Conservation (phyloP, 2,329 filamentous ascomycete species). For the Canariomyces notabilis region DNA sequence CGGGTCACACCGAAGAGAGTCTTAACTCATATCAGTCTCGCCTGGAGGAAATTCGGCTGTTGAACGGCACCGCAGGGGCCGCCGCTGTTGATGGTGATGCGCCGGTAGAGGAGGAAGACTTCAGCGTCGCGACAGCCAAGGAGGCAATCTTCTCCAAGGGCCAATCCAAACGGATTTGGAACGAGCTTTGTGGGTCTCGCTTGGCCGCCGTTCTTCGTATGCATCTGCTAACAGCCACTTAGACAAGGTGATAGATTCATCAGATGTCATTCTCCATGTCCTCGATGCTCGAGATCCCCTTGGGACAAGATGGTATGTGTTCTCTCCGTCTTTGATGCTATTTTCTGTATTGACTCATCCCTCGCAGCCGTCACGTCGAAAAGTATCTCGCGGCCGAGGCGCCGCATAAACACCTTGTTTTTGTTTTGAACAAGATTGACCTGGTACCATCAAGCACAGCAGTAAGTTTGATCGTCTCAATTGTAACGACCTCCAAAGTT, state of each 20-base stretch:
- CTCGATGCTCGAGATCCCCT: conserved; percentile 84
- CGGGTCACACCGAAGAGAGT: conserved; percentile 71
- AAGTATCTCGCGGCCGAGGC: conserved; percentile 92
- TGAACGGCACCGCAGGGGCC: conserved; percentile 65
- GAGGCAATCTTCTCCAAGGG: conserved; percentile 92
- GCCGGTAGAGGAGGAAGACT: conserved; percentile 34
- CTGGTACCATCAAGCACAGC: conserved; percentile 87
- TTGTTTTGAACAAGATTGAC: conserved; percentile 87
- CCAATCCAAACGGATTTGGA: conserved; percentile 94
- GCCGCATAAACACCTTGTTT: conserved; percentile 91
- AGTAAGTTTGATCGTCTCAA: conserved; percentile 61
- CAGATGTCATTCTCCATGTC: conserved; percentile 93
- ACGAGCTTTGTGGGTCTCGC: conserved; percentile 61
- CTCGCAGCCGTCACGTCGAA: conserved; percentile 66
- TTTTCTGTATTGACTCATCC: neutral
- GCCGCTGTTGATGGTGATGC: conserved; percentile 44
- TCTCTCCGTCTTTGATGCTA: too few species aligned
- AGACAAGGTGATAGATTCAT: conserved; percentile 92
- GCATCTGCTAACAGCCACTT: conserved; percentile 11
- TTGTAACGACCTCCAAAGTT: neutral
- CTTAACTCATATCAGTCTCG: conserved; percentile 78
- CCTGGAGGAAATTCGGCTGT: conserved; percentile 69
- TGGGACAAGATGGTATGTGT: conserved; percentile 63
- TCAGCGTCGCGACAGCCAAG: conserved; percentile 57
- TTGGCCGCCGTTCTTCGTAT: neutral